A percentile compares a stretch with the other conserved stretches of the same genome.
These are phyloP conservation scores for Xylariales sp. DNA, from an alignment of 2,329 filamentous ascomycete species.

Conservation along the genomic window DNA sequence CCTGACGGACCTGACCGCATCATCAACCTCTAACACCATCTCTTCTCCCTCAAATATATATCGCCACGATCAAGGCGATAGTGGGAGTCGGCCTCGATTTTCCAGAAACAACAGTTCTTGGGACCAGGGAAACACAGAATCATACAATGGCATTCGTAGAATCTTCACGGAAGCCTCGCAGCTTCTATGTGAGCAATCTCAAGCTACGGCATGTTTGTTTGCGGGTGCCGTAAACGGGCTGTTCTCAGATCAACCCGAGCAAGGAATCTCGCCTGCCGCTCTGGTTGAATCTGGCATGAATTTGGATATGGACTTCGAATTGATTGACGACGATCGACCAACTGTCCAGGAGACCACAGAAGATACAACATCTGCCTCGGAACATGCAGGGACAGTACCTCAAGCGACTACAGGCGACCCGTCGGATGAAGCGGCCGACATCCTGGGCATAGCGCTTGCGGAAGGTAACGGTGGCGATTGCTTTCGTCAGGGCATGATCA, in stretches of 20 bases:
- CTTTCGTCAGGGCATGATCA: constrained; percentile 11
- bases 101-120: background rate
- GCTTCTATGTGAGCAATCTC: constrained; percentile 16
- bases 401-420: background rate
- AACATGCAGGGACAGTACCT: background rate
- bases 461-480: background rate
- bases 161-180: constrained; percentile 18
- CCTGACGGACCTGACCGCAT: background rate
- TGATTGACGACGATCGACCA: background rate
- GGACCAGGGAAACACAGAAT: constrained; percentile 8
- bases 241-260: constrained; percentile 10
- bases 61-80: no score
- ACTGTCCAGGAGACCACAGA: background rate
- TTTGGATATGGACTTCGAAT: constrained; percentile 12
- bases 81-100: background rate
- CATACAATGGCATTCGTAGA: constrained; percentile 12
- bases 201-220: constrained; percentile 16
- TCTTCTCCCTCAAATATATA: no score
- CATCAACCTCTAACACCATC: background rate
- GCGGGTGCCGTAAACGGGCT: constrained; percentile 13
- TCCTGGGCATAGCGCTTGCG: background rate
- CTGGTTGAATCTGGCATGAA: constrained; percentile 4
- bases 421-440: background rate
- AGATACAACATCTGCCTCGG: background rate
- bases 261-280: constrained; percentile 10